Percentiles rank a stretch among this genome's conserved stretches.
Conservation (phyloP, 1,139 yeast species). For the Lodderomyces orthopsilosis region DNA sequence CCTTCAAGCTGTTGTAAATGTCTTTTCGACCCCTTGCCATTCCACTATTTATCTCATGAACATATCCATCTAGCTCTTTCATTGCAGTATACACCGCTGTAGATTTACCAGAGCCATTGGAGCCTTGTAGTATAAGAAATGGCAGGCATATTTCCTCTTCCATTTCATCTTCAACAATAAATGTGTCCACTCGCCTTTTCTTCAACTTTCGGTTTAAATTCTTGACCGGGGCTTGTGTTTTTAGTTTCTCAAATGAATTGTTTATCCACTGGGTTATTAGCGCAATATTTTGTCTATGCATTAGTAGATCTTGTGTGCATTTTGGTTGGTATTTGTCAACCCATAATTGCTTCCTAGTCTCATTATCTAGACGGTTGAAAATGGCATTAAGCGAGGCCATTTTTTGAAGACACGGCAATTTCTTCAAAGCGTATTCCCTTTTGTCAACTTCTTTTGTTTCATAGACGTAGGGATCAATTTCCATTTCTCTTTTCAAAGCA, state of each 20-base stretch:
- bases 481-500: not conserved
- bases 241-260: constrained; percentile 41
- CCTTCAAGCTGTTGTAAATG: constrained; percentile 62
- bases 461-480: not conserved
- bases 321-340: constrained; percentile 44
- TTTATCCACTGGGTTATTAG: constrained; percentile 47
- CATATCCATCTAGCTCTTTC: constrained; percentile 63
- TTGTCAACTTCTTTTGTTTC: not conserved
- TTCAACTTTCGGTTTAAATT: constrained; percentile 20
- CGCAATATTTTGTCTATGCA: constrained; percentile 20
- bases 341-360: constrained; percentile 31
- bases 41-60: constrained; percentile 79
- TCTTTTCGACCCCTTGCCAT: constrained; percentile 72
- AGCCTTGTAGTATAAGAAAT: constrained; percentile 66
- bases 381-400: constrained; percentile 23
- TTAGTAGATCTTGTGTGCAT: constrained; percentile 32
- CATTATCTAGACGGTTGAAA: constrained; percentile 15
- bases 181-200: constrained; percentile 19
- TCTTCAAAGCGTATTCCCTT: constrained; percentile 10
- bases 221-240: constrained; percentile 31
- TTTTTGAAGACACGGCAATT: constrained; percentile 14
- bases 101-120: constrained; percentile 77
- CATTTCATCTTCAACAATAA: constrained; percentile 30
- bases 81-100: constrained; percentile 70
- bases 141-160: constrained; percentile 50